These are phyloP conservation scores for Coemansia sp. DNA, from an alignment of 192 early-diverging fungal genomes.

Conservation along the genomic window DNA sequence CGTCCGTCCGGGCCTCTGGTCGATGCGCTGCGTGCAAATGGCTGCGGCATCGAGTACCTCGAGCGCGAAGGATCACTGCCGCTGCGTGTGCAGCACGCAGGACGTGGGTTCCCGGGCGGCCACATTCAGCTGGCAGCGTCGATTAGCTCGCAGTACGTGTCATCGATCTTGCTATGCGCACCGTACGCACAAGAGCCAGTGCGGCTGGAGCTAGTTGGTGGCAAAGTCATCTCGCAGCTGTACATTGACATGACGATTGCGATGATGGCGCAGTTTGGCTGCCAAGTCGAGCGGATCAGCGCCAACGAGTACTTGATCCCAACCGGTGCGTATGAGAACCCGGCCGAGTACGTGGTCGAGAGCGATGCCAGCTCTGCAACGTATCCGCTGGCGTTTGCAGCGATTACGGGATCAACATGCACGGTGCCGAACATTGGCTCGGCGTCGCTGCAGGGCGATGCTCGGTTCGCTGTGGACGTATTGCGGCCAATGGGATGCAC, in stretches of 20 bases:
- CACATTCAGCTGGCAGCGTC: conserved; percentile 86
- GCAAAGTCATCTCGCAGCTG: conserved; percentile 92
- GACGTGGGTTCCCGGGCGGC: conserved; percentile 78
- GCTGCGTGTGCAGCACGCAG: conserved; percentile 73
- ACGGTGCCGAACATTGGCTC: conserved; percentile 93
- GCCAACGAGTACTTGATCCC: conserved; percentile 87
- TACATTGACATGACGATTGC: conserved; percentile 99
- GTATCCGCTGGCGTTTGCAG: conserved; percentile 95
- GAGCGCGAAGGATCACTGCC: conserved; percentile 86
- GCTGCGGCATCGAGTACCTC: conserved; percentile 71
- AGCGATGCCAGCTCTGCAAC: conserved; percentile 96
- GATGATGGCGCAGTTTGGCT: conserved; percentile 97
- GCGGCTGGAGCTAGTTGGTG: conserved; percentile 80
- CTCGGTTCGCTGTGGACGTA: conserved; percentile 86
- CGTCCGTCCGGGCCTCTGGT: conserved; percentile 91
- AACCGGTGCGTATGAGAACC: conserved; percentile 74
- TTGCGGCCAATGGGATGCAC: conserved; percentile 88
- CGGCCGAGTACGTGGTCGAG: conserved; percentile 84
- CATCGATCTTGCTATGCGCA: conserved; percentile 92
- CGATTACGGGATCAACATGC: conserved; percentile 85
- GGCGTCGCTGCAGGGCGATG: conserved; percentile 90
- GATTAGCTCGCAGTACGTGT: conserved; percentile 97
- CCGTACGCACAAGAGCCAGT: conserved; percentile 85
- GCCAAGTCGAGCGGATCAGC: conserved; percentile 68
- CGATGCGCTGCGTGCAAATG: conserved; percentile 79